Evolutionary conservation across 805 yeast species (phyloP).

Genomic region (Kregervanrija delftensis): DNA sequence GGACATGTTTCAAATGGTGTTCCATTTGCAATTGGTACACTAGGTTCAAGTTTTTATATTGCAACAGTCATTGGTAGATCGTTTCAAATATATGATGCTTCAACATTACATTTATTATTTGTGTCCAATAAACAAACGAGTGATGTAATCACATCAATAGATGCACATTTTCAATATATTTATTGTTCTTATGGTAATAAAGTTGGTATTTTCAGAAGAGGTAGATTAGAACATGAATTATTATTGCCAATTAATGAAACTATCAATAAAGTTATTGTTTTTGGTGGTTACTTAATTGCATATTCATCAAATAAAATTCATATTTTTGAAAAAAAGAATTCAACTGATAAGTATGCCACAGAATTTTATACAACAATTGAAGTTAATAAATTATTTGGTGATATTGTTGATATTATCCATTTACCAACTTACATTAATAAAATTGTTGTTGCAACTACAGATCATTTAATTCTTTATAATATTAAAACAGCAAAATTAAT

Average conservation of each 20-base stretch:
- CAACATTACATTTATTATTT: constrained; percentile 75
- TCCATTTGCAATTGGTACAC: constrained; percentile 83
- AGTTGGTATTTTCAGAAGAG: constrained; percentile 79
- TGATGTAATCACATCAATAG: constrained; percentile 57
- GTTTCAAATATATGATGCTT: constrained; percentile 90
- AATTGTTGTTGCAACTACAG: constrained; percentile 71
- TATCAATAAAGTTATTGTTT: constrained; percentile 47
- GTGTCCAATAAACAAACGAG: constrained; percentile 78
- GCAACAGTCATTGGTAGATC: constrained; percentile 86
- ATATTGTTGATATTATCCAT: constrained; percentile 63
- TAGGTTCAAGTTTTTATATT: constrained; percentile 81
- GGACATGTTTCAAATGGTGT: constrained; percentile 85
- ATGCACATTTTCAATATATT: constrained; percentile 79
- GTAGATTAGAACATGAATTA: constrained; percentile 47
- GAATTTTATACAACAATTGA: constrained; percentile 61
- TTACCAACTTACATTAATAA: constrained; percentile 92
- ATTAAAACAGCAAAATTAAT: constrained; percentile 70
- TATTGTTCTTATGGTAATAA: constrained; percentile 68
- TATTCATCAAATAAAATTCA: constrained; percentile 31
- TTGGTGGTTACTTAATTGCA: constrained; percentile 75
- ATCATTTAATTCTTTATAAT: constrained; percentile 57
- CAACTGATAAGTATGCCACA: constrained; percentile 39
- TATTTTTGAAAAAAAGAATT: constrained; percentile 26
- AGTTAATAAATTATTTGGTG: constrained; percentile 59
- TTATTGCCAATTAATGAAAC: constrained; percentile 24